phyloP scores from a whole-genome alignment of 139 green algal species.

The Spirogloea muscicola region DNA sequence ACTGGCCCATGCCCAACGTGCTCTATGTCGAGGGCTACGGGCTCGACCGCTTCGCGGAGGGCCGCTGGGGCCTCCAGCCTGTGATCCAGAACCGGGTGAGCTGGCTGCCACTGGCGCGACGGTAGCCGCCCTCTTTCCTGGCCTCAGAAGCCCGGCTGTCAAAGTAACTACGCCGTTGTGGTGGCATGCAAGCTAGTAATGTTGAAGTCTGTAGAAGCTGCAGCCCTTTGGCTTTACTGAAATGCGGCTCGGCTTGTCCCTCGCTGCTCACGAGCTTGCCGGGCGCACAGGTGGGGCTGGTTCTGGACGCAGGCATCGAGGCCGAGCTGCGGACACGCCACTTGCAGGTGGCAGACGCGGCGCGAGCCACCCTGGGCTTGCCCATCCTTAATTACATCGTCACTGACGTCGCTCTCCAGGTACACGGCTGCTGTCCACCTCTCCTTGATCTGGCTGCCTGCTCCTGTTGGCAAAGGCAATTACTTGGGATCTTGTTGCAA shows the following conservation, averaged over 20 bases:
- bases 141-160: no score
- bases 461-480: no score
- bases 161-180: no score
- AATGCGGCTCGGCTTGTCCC: no score
- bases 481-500: no score
- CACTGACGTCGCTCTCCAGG: slow-evolving; percentile 39
- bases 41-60: slow-evolving; percentile 41
- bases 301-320: slow-evolving; percentile 41
- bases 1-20: slow-evolving; percentile 49
- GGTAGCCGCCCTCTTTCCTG: no score
- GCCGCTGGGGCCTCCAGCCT: slow-evolving; percentile 35
- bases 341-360: slow-evolving; percentile 47
- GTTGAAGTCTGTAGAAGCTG: no score
- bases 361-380: slow-evolving; percentile 43
- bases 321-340: slow-evolving; percentile 35
- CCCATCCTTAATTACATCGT: slow-evolving; percentile 34
- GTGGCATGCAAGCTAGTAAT: no score
- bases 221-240: no score
- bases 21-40: slow-evolving; percentile 50
- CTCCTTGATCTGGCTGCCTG: no score
- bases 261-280: no score
- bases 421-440: neutral
- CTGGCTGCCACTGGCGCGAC: neutral
- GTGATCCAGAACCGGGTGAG: slow-evolving; percentile 50
- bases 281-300: slow-evolving; percentile 22